Evolutionary conservation across 352 stramenopile genomes (phyloP).

Genomic region (Pythium aquatile): DNA sequence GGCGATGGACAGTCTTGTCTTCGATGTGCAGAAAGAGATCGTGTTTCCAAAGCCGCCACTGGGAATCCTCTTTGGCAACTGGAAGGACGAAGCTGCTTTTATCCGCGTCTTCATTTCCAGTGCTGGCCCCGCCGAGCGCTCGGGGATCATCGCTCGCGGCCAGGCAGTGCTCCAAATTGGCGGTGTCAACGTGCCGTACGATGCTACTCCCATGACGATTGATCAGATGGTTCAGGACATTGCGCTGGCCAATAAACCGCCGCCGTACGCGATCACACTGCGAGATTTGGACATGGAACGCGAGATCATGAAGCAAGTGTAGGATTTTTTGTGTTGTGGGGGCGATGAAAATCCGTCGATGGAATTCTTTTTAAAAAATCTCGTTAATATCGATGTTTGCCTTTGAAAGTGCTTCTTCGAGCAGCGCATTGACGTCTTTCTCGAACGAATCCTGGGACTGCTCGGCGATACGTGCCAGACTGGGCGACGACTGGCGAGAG

Average conservation of each 20-base stretch:
- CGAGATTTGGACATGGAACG: conserved; percentile 79
- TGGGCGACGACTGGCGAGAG: conserved; percentile 6
- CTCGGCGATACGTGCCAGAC: conserved; percentile 16
- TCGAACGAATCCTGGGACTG: conserved; percentile 37
- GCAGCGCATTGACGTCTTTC: conserved; percentile 36
- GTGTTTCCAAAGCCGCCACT: conserved; percentile 64
- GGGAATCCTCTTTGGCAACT: conserved; percentile 82
- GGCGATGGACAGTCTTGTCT: conserved; percentile 16
- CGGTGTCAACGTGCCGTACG: conserved; percentile 53
- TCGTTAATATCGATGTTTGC: conserved; percentile 45
- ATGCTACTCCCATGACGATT: conserved; percentile 51
- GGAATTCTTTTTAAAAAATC: conserved; percentile 12
- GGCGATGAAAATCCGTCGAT: neutral
- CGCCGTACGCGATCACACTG: conserved; percentile 60
- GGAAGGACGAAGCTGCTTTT: conserved; percentile 75
- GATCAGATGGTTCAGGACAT: conserved; percentile 72
- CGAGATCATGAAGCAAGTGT: conserved; percentile 56
- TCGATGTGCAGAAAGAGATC: conserved; percentile 43
- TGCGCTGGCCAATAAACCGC: conserved; percentile 10
- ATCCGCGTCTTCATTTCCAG: conserved; percentile 82
- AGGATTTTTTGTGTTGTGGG: neutral
- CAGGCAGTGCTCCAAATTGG: conserved; percentile 80
- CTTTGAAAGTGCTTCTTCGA: conserved; percentile 52
- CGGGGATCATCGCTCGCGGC: conserved; percentile 49
- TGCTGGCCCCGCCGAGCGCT: conserved; percentile 67